Base-by-base conservation (phyloP, 2,329 filamentous ascomycete genomes). In the Pyrenochaeta sp. region DNA sequence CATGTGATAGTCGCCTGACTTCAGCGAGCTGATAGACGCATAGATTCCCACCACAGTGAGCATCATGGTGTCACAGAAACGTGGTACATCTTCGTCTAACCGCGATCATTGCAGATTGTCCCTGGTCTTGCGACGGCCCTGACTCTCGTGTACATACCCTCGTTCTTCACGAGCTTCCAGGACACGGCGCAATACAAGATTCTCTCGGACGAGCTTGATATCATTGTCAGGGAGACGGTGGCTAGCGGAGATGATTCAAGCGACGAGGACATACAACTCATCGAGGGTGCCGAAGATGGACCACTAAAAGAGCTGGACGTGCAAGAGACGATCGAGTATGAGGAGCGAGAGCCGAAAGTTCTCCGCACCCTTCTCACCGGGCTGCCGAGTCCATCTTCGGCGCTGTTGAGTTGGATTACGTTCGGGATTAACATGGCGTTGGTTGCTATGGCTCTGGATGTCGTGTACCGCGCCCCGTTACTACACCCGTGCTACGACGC, bases 331-430 rank as follows among this genome's bases (percentile, higher is more conserved):
- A 71, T 88, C 3, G 64, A 83, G 8, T 58, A 88, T 11, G 74
- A 81, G 36, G 77, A 86, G 61, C 81, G 81, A 56, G 75, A 81
- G 9, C 69, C 81, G 2, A 77, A 77, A 15, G 73, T 82, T 1
- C 73, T 87, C 54, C 81, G 79, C 53, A 88, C 89, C 3, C 75
- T 97, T 6, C 72, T 95, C 17, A 83, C 83, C 3, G 94, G 94
- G 3, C 74, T 87, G 0, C 93, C 94, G 1, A 90, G 85, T 58
- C 82, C 87, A 6, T 80, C 77, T n/a, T 90, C 85, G 37, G 74
- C 82, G 9, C 59, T 85, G 15, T 79, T 85, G 58, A 93, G 89
- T 14, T 72, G 82, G 32, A 56, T 85, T 18, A 89, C 88, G 0
- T 82, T 91, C 37, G 71, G 85, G 19, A 80, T 94, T 67, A 97